Evolutionary conservation across 306 rosid species (phyloP).

Genomic region (Luffa acutangula): DNA sequence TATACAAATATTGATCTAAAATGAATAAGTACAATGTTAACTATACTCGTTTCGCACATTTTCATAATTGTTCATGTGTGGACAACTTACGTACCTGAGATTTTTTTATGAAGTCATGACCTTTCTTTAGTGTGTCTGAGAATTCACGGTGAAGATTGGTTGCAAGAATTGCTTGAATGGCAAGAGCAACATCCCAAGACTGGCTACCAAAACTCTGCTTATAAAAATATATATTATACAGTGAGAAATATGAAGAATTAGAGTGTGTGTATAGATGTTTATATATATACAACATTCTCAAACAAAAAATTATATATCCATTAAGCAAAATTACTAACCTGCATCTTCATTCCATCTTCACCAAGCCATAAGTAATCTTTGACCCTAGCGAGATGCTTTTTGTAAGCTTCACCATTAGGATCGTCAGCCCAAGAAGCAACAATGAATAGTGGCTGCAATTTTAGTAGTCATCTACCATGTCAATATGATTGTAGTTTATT

Average conservation of each 20-base stretch:
- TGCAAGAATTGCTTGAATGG: conserved; percentile 3
- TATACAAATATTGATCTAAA: too few species aligned
- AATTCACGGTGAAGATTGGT: not conserved
- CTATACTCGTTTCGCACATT: too few species aligned
- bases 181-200: not conserved
- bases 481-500: too few species aligned
- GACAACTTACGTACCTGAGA: not conserved
- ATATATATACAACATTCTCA: too few species aligned
- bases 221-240: conserved; percentile 21
- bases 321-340: conserved; percentile 23
- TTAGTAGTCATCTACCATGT: not conserved
- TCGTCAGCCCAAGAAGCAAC: conserved; percentile 89
- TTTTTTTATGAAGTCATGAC: not conserved
- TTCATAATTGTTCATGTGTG: not conserved
- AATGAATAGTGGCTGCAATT: conserved; percentile 64
- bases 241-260: conserved; percentile 7
- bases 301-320: too few species aligned
- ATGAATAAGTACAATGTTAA: too few species aligned
- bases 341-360: conserved; percentile 98
- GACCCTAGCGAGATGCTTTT: conserved; percentile 78
- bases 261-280: too few species aligned
- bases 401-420: conserved; percentile 83
- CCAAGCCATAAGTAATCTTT: conserved; percentile 80
- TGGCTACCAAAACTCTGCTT: conserved; percentile 7
- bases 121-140: not conserved